Base-by-base conservation (phyloP, 202 grass and related monocot genomes). In the Setaria viridis region DNA sequence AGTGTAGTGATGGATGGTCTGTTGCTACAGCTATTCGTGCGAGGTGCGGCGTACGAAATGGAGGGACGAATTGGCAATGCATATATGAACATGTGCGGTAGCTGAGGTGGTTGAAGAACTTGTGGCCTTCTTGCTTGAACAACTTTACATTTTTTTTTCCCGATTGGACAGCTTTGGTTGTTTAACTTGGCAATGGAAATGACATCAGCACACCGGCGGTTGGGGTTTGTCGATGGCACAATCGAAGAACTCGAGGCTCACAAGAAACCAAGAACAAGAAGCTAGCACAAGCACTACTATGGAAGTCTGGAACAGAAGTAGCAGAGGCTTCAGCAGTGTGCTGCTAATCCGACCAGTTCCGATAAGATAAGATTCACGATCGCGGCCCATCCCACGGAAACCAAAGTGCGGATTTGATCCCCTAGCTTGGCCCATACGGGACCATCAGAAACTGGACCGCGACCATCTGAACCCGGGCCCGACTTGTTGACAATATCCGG, bases 71-170 rank as follows among this genome's bases (percentile, higher is more conserved):
- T 55, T 6, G 29, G 8, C 34, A 34, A 3, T 9, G 64, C 37
- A 11, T 39, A 11, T 39, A 67, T 37, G 62, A 50, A 46, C 19
- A 16, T 12, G 17, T 41, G 37, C 42, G 89, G 89, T 80, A 80
- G 70, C 29, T 91, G 85, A 84, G 47, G 89, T 87, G 3, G 89
- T 58, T 87, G 89, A 91, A 54, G 85, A 91, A 87, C 25, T 66
- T 37, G 29, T 20, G 62, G 12, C 74, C 25, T 56, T 47, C 41
- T 30, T 70, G 45, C 17, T 66, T 80, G 74, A 51, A 66, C 82
- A 62, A 3, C 58, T 59, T 59, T n/a, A 20, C 7, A n/a, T 20
- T 56, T 7, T 6, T 55, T 56, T 10, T 58, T 21, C 2, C 9
- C 0, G 7, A 21, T 21, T 7, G 20, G 8, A 10, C 70, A 74